These are phyloP conservation scores for Fusarium lateritium DNA, from an alignment of 2,329 filamentous ascomycete species.

Conservation along the genomic window DNA sequence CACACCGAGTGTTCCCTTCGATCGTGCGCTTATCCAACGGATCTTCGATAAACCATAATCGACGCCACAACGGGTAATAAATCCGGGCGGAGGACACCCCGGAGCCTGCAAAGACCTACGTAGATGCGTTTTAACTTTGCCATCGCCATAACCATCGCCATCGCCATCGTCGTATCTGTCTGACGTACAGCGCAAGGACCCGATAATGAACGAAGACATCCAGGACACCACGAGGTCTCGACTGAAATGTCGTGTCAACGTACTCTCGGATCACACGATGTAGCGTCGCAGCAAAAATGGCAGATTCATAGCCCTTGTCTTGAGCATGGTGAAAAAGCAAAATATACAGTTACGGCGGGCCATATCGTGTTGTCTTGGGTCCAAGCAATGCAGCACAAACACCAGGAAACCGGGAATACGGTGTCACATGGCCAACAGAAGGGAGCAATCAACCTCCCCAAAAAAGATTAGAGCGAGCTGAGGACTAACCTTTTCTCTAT, in stretches of 20 bases:
- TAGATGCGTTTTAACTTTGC: neutral
- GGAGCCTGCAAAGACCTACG: conserved; percentile 2
- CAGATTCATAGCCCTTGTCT: conserved; percentile 7
- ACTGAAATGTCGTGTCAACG: neutral
- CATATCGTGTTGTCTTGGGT: conserved; percentile 9
- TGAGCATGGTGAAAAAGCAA: conserved; percentile 6
- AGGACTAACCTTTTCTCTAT: neutral
- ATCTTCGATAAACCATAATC: conserved; percentile 24
- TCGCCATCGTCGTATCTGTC: neutral
- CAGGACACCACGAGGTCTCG: conserved; percentile 7
- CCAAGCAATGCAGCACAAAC: conserved; percentile 2
- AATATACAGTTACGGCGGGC: neutral
- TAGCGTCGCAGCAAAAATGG: conserved; percentile 3
- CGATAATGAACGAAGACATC: neutral
- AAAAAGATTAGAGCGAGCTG: neutral
- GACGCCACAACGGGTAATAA: conserved; percentile 24
- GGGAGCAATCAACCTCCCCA: neutral
- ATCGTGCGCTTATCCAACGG: conserved; percentile 26
- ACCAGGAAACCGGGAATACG: neutral
- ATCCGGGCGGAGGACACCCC: conserved; percentile 6
- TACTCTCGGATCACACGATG: neutral
- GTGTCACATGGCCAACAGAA: neutral
- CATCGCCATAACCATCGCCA: no score
- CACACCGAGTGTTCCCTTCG: conserved; percentile 30
- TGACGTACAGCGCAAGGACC: neutral